These are phyloP conservation scores for Lichtheimia ramosa DNA, from an alignment of 371 early-diverging fungal species.

Conservation along the genomic window DNA sequence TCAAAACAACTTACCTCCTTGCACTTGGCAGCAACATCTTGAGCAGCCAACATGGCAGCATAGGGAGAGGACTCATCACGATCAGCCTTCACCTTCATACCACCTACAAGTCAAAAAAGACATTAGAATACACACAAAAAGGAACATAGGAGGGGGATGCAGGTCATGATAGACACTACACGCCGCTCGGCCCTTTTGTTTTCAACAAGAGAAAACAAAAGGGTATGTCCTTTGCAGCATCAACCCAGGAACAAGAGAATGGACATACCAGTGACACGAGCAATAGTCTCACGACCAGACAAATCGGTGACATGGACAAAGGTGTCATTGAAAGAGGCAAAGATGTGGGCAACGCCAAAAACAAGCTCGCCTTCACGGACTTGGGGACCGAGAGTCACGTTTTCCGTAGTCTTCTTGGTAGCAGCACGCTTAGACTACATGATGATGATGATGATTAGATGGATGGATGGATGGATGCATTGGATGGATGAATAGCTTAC, in stretches of 20 bases:
- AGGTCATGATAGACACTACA: not conserved
- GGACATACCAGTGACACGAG: conserved; percentile 94
- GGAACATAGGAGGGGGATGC: conserved; percentile 3
- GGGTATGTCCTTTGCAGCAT: conserved; percentile 22
- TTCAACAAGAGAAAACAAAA: conserved; percentile 1
- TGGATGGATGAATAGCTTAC: conserved; percentile 4
- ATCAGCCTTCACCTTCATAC: conserved; percentile 99
- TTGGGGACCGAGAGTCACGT: conserved; percentile 96
- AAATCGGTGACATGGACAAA: conserved; percentile 99
- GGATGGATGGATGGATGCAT: conserved; percentile 8
- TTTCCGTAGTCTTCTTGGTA: conserved; percentile 74
- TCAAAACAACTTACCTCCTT: conserved; percentile 69
- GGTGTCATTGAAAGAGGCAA: conserved; percentile 99
- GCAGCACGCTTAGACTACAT: conserved; percentile 63
- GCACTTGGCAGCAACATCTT: conserved; percentile 99
- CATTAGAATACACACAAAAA: conserved; percentile 1
- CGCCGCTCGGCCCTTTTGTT: not conserved
- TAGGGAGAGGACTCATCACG: conserved; percentile 99
- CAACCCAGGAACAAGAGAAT: not conserved
- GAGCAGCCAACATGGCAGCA: conserved; percentile 99
- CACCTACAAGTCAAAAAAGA: conserved; percentile 65
- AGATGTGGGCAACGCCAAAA: conserved; percentile 99
- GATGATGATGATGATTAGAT: conserved; percentile 4
- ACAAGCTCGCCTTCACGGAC: conserved; percentile 98
- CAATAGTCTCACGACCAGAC: conserved; percentile 99